Evolutionary conservation across 495 filamentous ascomycete species (phyloP).

Genomic region (Penicillium subrubescens): DNA sequence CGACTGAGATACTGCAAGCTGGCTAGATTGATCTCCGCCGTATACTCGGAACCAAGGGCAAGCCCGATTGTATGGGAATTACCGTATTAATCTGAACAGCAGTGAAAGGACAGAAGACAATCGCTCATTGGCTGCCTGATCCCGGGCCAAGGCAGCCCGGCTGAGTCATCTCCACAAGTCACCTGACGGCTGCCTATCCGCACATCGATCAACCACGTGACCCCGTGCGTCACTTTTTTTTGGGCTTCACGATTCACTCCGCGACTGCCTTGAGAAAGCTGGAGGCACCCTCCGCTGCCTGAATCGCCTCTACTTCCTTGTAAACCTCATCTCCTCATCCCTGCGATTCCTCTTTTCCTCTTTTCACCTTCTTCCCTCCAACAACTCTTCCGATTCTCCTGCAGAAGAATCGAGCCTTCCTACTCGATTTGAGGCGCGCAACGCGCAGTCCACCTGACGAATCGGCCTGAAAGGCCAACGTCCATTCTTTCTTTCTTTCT

Average conservation of each 20-base stretch:
- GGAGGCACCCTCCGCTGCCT: conserved; percentile 14
- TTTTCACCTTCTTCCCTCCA: neutral
- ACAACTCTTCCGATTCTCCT: conserved; percentile 8
- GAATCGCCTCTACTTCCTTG: conserved; percentile 3
- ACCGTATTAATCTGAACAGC: conserved; percentile 14
- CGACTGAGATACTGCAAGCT: conserved; percentile 27
- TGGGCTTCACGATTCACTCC: neutral
- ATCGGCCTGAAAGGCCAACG: neutral
- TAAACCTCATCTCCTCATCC: conserved; percentile 4
- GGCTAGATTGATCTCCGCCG: conserved; percentile 22
- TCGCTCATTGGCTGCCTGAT: conserved; percentile 34
- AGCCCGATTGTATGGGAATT: conserved; percentile 29
- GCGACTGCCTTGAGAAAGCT: conserved; percentile 6
- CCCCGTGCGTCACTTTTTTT: conserved; percentile 28
- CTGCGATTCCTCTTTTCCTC: conserved; percentile 5
- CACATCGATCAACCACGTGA: conserved; percentile 26
- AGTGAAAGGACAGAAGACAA: conserved; percentile 41
- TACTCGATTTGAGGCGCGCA: conserved; percentile 30
- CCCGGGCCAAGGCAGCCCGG: neutral
- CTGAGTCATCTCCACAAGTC: conserved; percentile 16
- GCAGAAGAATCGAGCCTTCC: conserved; percentile 26
- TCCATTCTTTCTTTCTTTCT: neutral
- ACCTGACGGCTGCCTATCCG: conserved; percentile 2
- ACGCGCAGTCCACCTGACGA: conserved; percentile 26
- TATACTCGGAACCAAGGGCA: conserved; percentile 16